Evolutionary conservation across 805 yeast species (phyloP), one percentile per base, ranked within the genome.

Genomic region (Starmerella asiatica): DNA sequence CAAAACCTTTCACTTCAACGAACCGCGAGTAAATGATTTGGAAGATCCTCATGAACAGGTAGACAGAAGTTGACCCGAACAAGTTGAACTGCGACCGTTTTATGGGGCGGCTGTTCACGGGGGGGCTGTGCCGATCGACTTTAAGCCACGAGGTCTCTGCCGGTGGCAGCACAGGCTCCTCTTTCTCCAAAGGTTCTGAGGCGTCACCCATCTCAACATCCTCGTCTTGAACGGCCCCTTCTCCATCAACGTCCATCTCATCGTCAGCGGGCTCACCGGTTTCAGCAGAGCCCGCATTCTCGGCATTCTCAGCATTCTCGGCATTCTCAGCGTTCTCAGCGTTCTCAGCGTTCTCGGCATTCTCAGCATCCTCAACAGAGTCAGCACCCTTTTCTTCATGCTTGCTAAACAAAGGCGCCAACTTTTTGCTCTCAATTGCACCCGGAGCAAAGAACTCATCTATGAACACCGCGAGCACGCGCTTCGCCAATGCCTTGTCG

Each of bases 41-140:
- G 56, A 86, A 65, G 50, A 80, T 79, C 50, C 98, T 81, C 71
- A 85, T 73, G 52, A 91, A 85, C 26, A 85, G 81, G 55, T 91
- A 91, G 29, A 86, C 72, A 42, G 86, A 76, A 4, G 94, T 78
- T 59, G 88, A 86, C 45, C 82, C 83, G 65, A 88, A 91, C 52
- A 86, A 59, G 57, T 85, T 86, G 65, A 64, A 84, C 35, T 67
- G 71, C 23, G 64, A 35, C n/a, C 62, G 54, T 38, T 51, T 59
- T 56, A 52, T 55, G 27, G 51, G 49, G 7, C 33, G 33, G 23
- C 34, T 47, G 17, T 44, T 46, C 14, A 50, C 43, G 1, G 50
- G 51, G 7, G 51, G 49, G 7, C 45, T 43, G n/a, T 34, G 39
- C 16, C 50, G 44, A 37, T 52, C 52, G 27, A 52, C 44, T 31